A percentile compares a stretch with the other conserved stretches of the same genome.
Evolutionary conservation across 2,329 filamentous ascomycete species (phyloP).

Genomic region (Knoxdaviesia proteae): DNA sequence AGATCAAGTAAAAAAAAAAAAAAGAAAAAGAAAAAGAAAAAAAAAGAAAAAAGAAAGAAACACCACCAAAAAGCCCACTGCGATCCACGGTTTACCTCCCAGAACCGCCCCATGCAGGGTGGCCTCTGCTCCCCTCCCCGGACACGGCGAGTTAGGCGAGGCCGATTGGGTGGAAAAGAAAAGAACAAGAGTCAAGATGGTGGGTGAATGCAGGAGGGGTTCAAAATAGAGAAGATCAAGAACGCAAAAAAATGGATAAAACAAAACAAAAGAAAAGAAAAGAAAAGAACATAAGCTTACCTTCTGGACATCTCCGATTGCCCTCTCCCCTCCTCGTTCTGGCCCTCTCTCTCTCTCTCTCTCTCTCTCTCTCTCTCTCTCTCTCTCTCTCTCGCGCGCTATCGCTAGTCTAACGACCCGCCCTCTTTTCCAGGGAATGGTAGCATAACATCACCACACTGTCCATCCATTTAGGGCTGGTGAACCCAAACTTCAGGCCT

Average conservation of each 20-base stretch:
- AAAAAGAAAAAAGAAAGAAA: neutral
- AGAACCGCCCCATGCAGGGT: neutral
- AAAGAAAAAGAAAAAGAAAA: neutral
- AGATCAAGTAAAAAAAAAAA: constrained; percentile 1
- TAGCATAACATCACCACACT: no score
- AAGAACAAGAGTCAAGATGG: neutral
- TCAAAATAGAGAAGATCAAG: neutral
- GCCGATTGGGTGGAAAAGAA: neutral
- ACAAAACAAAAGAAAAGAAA: neutral
- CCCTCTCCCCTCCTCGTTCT: no score
- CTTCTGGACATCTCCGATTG: neutral
- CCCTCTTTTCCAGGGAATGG: no score
- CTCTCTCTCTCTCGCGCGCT: no score
- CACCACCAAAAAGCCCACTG: neutral
- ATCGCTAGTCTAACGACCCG: no score
- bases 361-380: no score
- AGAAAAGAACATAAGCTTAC: neutral
- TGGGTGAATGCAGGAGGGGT: neutral
- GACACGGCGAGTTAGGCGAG: neutral
- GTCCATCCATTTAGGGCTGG: no score
- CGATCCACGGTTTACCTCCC: neutral
- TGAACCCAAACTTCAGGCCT: no score
- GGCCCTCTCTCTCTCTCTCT: no score
- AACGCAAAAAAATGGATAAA: neutral
- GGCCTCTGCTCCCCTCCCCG: neutral